Evolutionary conservation across 1,284 basidiomycete species (phyloP), one percentile per base, ranked within the genome.

Genomic region (Rhodotorula sp.): DNA sequence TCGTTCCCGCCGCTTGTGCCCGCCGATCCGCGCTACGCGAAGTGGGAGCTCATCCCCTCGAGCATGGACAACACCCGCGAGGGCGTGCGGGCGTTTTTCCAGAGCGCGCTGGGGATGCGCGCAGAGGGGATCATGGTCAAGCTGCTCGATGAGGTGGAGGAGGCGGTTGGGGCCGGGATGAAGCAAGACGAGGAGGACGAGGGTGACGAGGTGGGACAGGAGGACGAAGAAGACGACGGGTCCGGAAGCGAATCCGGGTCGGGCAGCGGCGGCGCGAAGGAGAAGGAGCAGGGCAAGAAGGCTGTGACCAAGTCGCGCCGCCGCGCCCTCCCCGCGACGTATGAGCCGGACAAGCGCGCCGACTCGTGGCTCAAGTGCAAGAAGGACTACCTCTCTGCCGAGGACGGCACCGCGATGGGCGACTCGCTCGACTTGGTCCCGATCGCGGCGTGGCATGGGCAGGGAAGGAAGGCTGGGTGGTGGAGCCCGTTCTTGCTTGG

Each of bases 61-160:
- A 70, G 78, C 54, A 74, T 78, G 57, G 58, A 72, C 56, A 71
- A 73, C 48, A 67, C 78, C 2, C 85, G 86, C 62, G 86, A 87
- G 32, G 86, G 84, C 17, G 85, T 97, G 17, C 87, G 90, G 79
- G 85, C 84, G 19, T 97, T 97, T 81, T 94, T 94, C 86, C 84
- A 88, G 76, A 84, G 85, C 71, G 90, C 92, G 9, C 86, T 93
- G n/a, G 87, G 54, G 78, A 88, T 88, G 80, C 89, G 89, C 69
- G 92, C 91, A 71, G 94, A 97, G 81, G 94, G 94, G 9, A 84
- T 97, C 76, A 96, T 97, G 94, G 87, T 97, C 79, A 97, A 84
- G 69, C 76, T 83, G 55, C 70, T 81, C 66, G 84, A 83, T 69
- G 83, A 84, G 58, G 78, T 67, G 15, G 58, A 74, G 48, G 71